Percentiles rank a stretch among this genome's conserved stretches.
Conservation (phyloP, 1,139 yeast genomes). For the Geotrichum phurueaensis region DNA sequence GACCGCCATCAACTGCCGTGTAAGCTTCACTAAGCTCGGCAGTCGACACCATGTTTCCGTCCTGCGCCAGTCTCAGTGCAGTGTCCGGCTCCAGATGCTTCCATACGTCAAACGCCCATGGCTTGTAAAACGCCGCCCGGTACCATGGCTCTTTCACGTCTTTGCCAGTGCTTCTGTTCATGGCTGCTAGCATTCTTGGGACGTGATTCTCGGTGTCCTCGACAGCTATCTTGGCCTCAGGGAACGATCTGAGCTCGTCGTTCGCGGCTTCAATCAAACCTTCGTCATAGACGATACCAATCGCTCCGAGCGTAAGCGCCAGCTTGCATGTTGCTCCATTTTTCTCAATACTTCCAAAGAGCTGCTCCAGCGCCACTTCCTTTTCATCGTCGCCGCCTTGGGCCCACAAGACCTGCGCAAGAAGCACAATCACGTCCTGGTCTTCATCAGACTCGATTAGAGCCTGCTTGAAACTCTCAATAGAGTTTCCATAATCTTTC, state of each 20-base stretch:
- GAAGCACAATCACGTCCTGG: constrained; percentile 58
- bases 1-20: constrained; percentile 40
- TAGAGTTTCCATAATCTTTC: constrained; percentile 55
- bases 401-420: constrained; percentile 75
- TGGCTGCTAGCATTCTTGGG: constrained; percentile 51
- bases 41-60: constrained; percentile 43
- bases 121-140: constrained; percentile 65
- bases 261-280: constrained; percentile 57
- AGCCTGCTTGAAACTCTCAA: constrained; percentile 60
- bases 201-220: constrained; percentile 38
- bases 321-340: constrained; percentile 57
- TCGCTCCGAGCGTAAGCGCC: constrained; percentile 72
- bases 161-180: constrained; percentile 21
- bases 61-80: constrained; percentile 48
- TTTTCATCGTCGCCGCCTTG: constrained; percentile 66
- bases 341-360: constrained; percentile 50
- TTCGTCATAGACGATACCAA: constrained; percentile 60
- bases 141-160: constrained; percentile 47
- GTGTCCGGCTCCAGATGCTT: constrained; percentile 47
- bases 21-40: constrained; percentile 50
- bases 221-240: constrained; percentile 49
- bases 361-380: constrained; percentile 61
- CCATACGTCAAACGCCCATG: constrained; percentile 68
- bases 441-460: constrained; percentile 52
- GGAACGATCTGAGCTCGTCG: constrained; percentile 55